Conservation (phyloP, 148 eudicot species). For the Tetragonia tetragonoides region DNA sequence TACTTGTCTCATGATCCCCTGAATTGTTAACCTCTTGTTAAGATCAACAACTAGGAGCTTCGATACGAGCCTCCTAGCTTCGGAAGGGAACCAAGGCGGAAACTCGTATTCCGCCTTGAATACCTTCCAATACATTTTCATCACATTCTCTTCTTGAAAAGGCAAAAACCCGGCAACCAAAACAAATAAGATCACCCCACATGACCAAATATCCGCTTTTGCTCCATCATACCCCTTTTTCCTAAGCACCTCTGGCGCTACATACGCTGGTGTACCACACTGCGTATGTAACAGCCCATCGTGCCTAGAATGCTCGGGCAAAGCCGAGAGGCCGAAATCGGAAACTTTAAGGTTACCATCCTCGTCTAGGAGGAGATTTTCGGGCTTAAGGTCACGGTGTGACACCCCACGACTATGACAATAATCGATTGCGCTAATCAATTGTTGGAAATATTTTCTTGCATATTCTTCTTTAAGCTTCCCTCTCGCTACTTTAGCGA, state of each 20-base stretch:
- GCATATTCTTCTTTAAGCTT: constrained; percentile 49
- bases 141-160: constrained; percentile 57
- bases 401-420: constrained; percentile 57
- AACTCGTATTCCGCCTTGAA: constrained; percentile 58
- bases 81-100: constrained; percentile 65
- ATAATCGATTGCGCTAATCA: constrained; percentile 44
- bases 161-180: constrained; percentile 65
- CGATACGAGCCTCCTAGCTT: constrained; percentile 50
- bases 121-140: constrained; percentile 62
- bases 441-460: constrained; percentile 56
- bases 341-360: constrained; percentile 54
- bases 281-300: constrained; percentile 70
- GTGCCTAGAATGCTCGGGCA: constrained; percentile 57
- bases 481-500: constrained; percentile 49
- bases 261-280: constrained; percentile 82
- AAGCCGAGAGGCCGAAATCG: constrained; percentile 69
- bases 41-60: constrained; percentile 60
- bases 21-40: constrained; percentile 41
- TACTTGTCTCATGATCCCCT: constrained; percentile 45
- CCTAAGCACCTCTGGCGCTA: constrained; percentile 69
- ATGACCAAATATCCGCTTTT: constrained; percentile 74
- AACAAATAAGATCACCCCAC: constrained; percentile 64
- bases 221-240: constrained; percentile 68
- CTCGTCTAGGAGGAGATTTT: constrained; percentile 55
- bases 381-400: constrained; percentile 53